These are phyloP conservation scores for Fomes fomentarius DNA, from an alignment of 1,284 basidiomycete genomes.

Conservation along the genomic window DNA sequence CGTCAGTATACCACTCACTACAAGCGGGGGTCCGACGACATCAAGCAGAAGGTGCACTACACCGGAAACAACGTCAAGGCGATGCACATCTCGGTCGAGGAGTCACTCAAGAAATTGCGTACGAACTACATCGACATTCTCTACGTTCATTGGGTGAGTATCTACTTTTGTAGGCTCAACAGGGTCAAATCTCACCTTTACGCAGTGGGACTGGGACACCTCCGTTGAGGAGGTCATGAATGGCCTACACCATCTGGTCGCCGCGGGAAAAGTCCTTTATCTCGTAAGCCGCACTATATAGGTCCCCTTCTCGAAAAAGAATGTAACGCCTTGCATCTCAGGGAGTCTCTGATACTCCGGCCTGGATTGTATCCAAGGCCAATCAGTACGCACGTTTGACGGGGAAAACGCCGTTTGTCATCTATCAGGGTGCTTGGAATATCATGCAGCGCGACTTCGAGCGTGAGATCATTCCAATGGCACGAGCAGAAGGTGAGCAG, in stretches of 20 bases:
- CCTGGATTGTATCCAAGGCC: conserved; percentile 34
- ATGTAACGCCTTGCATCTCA: conserved; percentile 1
- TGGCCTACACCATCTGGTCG: conserved; percentile 45
- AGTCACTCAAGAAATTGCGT: conserved; percentile 46
- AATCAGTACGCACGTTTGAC: conserved; percentile 37
- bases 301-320: conserved; percentile 36
- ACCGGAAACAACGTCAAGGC: conserved; percentile 41
- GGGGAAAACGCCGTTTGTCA: conserved; percentile 50
- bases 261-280: conserved; percentile 46
- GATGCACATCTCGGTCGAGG: conserved; percentile 37
- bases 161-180: not conserved
- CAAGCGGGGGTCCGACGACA: conserved; percentile 20
- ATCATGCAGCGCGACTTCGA: conserved; percentile 36
- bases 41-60: conserved; percentile 35
- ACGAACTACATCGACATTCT: conserved; percentile 48
- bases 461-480: conserved; percentile 57
- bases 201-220: conserved; percentile 45
- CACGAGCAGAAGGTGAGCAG: conserved; percentile 43
- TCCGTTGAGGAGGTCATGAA: conserved; percentile 53
- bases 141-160: conserved; percentile 31
- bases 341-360: conserved; percentile 35
- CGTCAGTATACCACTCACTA: conserved; percentile 39
- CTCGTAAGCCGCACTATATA: no score
- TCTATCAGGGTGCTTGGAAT: conserved; percentile 60
- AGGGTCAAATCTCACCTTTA: not conserved